Percentiles rank a stretch among this genome's conserved stretches.
phyloP scores from a whole-genome alignment of 2,329 filamentous ascomycete genomes.

The Hymenoscyphus scutula region DNA sequence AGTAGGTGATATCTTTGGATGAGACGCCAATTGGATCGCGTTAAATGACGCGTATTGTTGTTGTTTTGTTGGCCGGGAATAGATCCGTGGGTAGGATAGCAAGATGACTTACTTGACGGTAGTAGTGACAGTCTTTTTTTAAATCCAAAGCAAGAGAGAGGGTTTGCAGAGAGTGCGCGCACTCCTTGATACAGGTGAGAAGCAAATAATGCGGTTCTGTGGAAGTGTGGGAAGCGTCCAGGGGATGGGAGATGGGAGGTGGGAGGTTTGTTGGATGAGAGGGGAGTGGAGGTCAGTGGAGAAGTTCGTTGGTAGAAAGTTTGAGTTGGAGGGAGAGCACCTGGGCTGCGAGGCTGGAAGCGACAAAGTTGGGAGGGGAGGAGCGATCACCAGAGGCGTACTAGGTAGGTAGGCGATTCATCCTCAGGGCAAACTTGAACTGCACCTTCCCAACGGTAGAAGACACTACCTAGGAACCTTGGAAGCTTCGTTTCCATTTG shows the following conservation, averaged over 20 bases:
- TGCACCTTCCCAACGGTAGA: background rate
- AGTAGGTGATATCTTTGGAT: background rate
- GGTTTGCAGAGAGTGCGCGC: constrained; percentile 1
- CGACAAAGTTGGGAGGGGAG: background rate
- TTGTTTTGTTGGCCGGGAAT: background rate
- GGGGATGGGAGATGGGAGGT: background rate
- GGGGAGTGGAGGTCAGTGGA: background rate
- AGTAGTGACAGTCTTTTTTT: constrained; percentile 4
- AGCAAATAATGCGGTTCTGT: constrained; percentile 10
- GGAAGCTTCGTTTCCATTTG: too few species aligned
- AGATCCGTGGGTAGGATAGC: background rate
- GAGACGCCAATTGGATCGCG: too few species aligned
- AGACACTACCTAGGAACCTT: too few species aligned
- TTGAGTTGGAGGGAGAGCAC: background rate
- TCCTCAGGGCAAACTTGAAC: background rate
- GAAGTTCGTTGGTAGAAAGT: background rate
- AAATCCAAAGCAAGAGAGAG: constrained; percentile 3
- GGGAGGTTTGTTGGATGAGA: background rate
- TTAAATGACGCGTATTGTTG: background rate
- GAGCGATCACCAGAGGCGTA: background rate
- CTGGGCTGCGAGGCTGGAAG: background rate
- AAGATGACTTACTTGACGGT: background rate
- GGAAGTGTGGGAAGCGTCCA: constrained; percentile 7
- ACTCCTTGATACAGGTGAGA: background rate
- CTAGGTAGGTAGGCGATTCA: background rate